Evolutionary conservation across 352 stramenopile genomes (phyloP).

Genomic region (Pythium catenulatum): DNA sequence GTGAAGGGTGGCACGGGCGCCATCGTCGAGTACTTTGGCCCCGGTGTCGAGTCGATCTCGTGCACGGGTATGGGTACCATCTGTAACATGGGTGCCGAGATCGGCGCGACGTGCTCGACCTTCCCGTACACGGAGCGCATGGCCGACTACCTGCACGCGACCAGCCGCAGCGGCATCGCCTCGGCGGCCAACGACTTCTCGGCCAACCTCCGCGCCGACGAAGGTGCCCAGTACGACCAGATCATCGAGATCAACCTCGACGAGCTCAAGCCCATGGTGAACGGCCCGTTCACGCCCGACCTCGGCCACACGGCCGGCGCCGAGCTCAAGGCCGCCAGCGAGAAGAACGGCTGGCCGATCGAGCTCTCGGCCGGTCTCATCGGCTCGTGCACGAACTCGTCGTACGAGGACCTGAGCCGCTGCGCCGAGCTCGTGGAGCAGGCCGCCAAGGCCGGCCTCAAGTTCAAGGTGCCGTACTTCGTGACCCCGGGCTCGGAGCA

Average conservation of each 20-base stretch:
- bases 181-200: constrained; percentile 93
- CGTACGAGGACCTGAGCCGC: constrained; percentile 96
- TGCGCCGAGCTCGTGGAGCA: constrained; percentile 94
- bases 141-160: constrained; percentile 95
- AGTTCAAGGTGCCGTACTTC: constrained; percentile 96
- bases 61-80: constrained; percentile 97
- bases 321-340: constrained; percentile 78
- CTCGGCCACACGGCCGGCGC: constrained; percentile 90
- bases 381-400: constrained; percentile 96
- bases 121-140: constrained; percentile 96
- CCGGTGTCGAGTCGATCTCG: constrained; percentile 95
- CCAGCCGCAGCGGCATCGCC: constrained; percentile 93
- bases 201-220: constrained; percentile 93
- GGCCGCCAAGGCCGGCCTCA: constrained; percentile 87
- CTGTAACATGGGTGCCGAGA: constrained; percentile 97
- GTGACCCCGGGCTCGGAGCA: constrained; percentile 96
- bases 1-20: constrained; percentile 96
- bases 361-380: constrained; percentile 95
- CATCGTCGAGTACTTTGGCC: constrained; percentile 96
- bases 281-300: constrained; percentile 96
- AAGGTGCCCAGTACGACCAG: constrained; percentile 95
- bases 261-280: constrained; percentile 94
- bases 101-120: constrained; percentile 95
- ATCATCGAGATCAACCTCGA: constrained; percentile 96
- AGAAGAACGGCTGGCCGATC: constrained; percentile 95